Evolutionary conservation across 176 grass and related monocot species (phyloP).

Genomic region (Aegilops tauschii): DNA sequence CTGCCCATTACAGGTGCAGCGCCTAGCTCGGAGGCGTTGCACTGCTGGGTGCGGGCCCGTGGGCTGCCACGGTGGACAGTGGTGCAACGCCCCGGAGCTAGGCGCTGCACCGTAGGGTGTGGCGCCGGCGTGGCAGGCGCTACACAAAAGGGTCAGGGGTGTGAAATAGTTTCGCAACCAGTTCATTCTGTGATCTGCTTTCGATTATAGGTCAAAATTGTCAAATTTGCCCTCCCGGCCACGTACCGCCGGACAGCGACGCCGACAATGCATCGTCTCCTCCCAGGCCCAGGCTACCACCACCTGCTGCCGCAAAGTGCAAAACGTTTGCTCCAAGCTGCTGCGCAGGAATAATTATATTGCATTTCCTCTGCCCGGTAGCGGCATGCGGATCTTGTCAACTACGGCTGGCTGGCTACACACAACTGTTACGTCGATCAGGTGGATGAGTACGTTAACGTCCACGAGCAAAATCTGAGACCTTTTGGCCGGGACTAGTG

Average conservation of each 20-base stretch:
- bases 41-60: too few species aligned
- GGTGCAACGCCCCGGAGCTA: too few species aligned
- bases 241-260: background rate
- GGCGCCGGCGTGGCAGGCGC: too few species aligned
- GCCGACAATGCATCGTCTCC: background rate
- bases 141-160: too few species aligned
- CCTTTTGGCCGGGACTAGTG: background rate
- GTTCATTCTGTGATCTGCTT: too few species aligned
- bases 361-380: background rate
- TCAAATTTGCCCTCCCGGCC: too few species aligned
- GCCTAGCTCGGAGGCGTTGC: too few species aligned
- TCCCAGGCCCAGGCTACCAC: background rate
- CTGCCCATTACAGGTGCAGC: too few species aligned
- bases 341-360: background rate
- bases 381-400: background rate
- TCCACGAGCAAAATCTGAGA: background rate
- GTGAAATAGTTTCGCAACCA: too few species aligned
- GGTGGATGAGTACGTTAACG: background rate
- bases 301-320: background rate
- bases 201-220: too few species aligned
- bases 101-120: too few species aligned
- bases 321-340: background rate
- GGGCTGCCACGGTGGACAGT: too few species aligned
- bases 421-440: constrained; percentile 24
- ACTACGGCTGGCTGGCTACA: background rate